A percentile compares a stretch with the other conserved stretches of the same genome.
Evolutionary conservation across 2,329 filamentous ascomycete species (phyloP).

Genomic region (Cladosporium sphaerospermum): DNA sequence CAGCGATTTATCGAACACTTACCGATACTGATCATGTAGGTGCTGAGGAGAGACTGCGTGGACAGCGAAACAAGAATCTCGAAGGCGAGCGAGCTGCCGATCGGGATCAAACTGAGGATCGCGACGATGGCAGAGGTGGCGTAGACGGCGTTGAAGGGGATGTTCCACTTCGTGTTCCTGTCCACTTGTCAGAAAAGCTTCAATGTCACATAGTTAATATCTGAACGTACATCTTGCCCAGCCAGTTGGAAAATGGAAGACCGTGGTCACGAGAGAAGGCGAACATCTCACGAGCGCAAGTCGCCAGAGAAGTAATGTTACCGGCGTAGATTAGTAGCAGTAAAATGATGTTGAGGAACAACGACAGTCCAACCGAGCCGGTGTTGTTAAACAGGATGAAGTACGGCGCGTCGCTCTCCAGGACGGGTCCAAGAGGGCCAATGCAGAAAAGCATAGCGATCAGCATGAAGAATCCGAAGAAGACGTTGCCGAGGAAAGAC

Average conservation of each 20-base stretch:
- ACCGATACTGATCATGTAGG: conserved; percentile 31
- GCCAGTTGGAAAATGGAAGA: conserved; percentile 28
- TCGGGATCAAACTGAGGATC: conserved; percentile 30
- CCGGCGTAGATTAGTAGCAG: conserved; percentile 21
- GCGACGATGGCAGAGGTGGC: conserved; percentile 25
- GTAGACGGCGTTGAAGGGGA: conserved; percentile 31
- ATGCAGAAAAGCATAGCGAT: conserved; percentile 27
- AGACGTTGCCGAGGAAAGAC: conserved; percentile 23
- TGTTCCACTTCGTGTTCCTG: conserved; percentile 16
- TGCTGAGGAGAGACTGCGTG: conserved; percentile 28
- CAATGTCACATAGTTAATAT: conserved; percentile 12
- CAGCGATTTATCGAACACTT: neutral
- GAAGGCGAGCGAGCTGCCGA: conserved; percentile 31
- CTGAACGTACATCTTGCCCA: conserved; percentile 19
- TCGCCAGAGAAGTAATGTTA: conserved; percentile 15
- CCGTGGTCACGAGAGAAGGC: conserved; percentile 28
- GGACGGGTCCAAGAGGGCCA: conserved; percentile 22
- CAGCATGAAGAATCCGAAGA: conserved; percentile 19
- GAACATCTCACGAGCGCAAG: conserved; percentile 40
- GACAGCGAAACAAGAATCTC: conserved; percentile 30
- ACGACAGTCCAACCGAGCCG: conserved; percentile 15
- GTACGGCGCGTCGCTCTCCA: conserved; percentile 18
- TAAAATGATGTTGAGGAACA: conserved; percentile 20
- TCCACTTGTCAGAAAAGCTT: neutral
- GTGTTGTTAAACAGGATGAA: conserved; percentile 21